Evolutionary conservation across 352 stramenopile species (phyloP), one percentile per base, ranked within the genome.

Genomic region (Peronospora destructor): DNA sequence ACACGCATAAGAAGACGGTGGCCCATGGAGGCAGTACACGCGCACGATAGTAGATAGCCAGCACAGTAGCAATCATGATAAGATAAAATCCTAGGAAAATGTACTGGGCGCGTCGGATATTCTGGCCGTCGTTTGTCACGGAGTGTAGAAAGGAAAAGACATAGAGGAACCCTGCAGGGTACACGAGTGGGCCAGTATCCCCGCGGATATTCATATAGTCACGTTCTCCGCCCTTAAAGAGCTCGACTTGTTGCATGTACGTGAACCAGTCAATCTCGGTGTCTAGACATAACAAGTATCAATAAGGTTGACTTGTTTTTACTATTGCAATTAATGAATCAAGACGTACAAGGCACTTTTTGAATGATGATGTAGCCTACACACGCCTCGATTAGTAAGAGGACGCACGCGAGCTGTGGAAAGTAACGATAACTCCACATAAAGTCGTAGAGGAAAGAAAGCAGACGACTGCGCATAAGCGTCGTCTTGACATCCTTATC

Each of bases 191-290:
- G 1, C 97, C 96, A 3, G 96, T 99, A 57, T 93, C 84, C 28
- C 97, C 97, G 34, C 82, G 70, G 54, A 99, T 96, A 42, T 98
- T 85, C 26, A 84, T 44, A 71, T 99, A 99, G 70, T 99, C 84
- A 25, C 87, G 79, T 64, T 98, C 92, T 51, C 95, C 96, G 35
- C 77, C 70, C 34, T 97, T 79, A 61, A 97, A 95, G 25, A 79
- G 61, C 51, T 85, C 76, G 21, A 99, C 95, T 69, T 99, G 91
- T 77, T 98, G 76, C 96, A 99, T 99, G 76, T 99, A 99, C 12
- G 97, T 95, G 55, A 88, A 80, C 95, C 95, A 99, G 71, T 99
- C 97, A 59, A 99, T 99, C 75, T 99, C 95, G 33, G 97, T 99
- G 74, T 99, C 77, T 88, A 32, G 14, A 33, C 3, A 55, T 37